These are phyloP conservation scores for Lentinula guzmanii DNA, from an alignment of 768 basidiomycete genomes.

Conservation along the genomic window DNA sequence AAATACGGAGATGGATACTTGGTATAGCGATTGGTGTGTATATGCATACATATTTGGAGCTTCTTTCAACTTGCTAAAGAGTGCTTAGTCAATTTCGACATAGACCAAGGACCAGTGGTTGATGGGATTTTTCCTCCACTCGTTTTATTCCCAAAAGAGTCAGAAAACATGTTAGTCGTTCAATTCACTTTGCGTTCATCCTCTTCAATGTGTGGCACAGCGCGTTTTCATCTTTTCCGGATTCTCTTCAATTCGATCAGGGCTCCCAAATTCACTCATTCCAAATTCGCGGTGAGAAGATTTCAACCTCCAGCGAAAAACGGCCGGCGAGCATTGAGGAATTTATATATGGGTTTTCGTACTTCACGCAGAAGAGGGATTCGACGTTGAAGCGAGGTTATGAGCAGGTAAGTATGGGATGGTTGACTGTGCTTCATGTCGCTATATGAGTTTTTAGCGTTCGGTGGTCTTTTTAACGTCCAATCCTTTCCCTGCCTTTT, in stretches of 20 bases:
- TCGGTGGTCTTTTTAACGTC: conserved; percentile 80
- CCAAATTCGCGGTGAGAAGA: conserved; percentile 57
- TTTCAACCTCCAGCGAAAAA: conserved; percentile 18
- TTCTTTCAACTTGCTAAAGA: neutral
- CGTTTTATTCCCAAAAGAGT: conserved; percentile 57
- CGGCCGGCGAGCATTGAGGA: conserved; percentile 46
- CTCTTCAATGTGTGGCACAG: conserved; percentile 29
- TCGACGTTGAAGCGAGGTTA: conserved; percentile 69
- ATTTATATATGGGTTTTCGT: conserved; percentile 71
- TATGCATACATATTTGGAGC: neutral
- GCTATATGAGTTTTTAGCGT: conserved; percentile 36
- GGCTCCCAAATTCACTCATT: conserved; percentile 84
- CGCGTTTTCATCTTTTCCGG: conserved; percentile 90
- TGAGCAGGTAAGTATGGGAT: conserved; percentile 47
- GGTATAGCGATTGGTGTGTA: conserved; percentile 58
- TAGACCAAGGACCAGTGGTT: conserved; percentile 80
- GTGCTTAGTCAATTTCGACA: conserved; percentile 73
- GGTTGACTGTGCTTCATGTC: conserved; percentile 2
- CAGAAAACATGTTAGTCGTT: conserved; percentile 72
- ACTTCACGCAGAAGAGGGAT: conserved; percentile 71
- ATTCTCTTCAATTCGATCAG: conserved; percentile 80
- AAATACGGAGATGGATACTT: conserved; percentile 62
- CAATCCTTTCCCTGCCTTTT: conserved; percentile 78
- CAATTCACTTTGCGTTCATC: conserved; percentile 6
- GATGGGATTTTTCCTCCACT: conserved; percentile 64